These are phyloP conservation scores for Penicillium egyptiacum DNA, from an alignment of 495 filamentous ascomycete genomes.

Conservation along the genomic window DNA sequence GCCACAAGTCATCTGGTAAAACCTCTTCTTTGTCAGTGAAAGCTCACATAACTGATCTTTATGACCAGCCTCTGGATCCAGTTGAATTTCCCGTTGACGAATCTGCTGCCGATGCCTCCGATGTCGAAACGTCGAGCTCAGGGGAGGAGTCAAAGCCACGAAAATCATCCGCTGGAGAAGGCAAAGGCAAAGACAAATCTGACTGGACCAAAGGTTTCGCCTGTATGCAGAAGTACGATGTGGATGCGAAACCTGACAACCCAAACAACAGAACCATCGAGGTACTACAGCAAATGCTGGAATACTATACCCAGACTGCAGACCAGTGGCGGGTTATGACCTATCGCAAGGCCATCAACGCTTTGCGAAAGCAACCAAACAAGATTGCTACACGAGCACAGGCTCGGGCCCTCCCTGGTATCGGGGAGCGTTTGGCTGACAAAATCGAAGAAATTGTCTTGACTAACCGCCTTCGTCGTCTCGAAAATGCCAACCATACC, in stretches of 20 bases:
- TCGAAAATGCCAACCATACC: slow-evolving; percentile 69
- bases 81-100: slow-evolving; percentile 32
- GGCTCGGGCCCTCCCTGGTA: slow-evolving; percentile 65
- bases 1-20: slow-evolving; percentile 54
- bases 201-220: slow-evolving; percentile 56
- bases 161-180: slow-evolving; percentile 17
- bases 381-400: slow-evolving; percentile 68
- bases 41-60: slow-evolving; percentile 1
- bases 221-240: slow-evolving; percentile 66
- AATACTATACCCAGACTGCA: slow-evolving; percentile 70
- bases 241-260: slow-evolving; percentile 35
- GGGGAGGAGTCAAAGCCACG: slow-evolving; percentile 26
- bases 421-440: slow-evolving; percentile 73
- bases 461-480: slow-evolving; percentile 70
- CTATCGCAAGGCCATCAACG: slow-evolving; percentile 78
- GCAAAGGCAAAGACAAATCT: slow-evolving; percentile 15
- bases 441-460: slow-evolving; percentile 91
- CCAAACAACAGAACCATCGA: slow-evolving; percentile 78
- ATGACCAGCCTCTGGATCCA: slow-evolving; percentile 43
- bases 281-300: slow-evolving; percentile 76
- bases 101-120: slow-evolving; percentile 19
- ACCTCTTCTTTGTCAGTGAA: not conserved
- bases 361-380: slow-evolving; percentile 63
- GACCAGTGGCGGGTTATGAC: slow-evolving; percentile 81
- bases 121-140: slow-evolving; percentile 25